These are phyloP conservation scores for Drechslerella coelobrocha DNA, from an alignment of 2,329 filamentous ascomycete genomes.

Conservation along the genomic window DNA sequence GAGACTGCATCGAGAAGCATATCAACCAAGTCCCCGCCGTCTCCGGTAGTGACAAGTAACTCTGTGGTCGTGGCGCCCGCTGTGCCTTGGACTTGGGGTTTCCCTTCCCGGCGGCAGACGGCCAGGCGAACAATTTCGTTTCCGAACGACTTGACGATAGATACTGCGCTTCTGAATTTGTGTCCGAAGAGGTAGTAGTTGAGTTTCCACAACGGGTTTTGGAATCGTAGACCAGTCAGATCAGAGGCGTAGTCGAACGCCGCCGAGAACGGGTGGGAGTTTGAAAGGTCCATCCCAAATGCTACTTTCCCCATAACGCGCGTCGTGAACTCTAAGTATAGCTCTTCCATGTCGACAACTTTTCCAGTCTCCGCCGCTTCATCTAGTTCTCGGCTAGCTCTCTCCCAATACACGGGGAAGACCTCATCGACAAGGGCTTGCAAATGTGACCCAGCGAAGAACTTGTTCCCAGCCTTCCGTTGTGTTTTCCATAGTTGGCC, in stretches of 20 bases:
- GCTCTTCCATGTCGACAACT: conserved; percentile 65
- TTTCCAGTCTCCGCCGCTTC: conserved; percentile 53
- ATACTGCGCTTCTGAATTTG: conserved; percentile 63
- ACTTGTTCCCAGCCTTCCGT: conserved; percentile 67
- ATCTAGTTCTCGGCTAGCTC: conserved; percentile 60
- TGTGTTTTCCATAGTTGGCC: conserved; percentile 70
- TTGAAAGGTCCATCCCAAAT: conserved; percentile 72
- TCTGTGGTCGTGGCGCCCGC: conserved; percentile 24
- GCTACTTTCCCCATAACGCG: conserved; percentile 73
- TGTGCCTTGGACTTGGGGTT: conserved; percentile 41
- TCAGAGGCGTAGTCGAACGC: conserved; percentile 71
- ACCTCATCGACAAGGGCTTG: conserved; percentile 66
- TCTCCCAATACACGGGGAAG: conserved; percentile 64
- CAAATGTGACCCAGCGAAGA: conserved; percentile 67
- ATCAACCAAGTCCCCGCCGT: conserved; percentile 65
- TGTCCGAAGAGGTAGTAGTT: conserved; percentile 65
- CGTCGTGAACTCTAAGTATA: conserved; percentile 71
- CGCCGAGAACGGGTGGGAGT: conserved; percentile 66
- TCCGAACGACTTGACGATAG: conserved; percentile 66
- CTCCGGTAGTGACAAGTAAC: conserved; percentile 6
- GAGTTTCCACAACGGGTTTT: conserved; percentile 69
- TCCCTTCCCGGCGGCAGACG: conserved; percentile 58
- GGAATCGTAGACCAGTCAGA: conserved; percentile 68
- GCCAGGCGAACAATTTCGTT: conserved; percentile 66
- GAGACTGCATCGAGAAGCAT: conserved; percentile 67